Evolutionary conservation across 192 early-diverging fungal genomes (phyloP).

Genomic region (Backusella tarrabulga): DNA sequence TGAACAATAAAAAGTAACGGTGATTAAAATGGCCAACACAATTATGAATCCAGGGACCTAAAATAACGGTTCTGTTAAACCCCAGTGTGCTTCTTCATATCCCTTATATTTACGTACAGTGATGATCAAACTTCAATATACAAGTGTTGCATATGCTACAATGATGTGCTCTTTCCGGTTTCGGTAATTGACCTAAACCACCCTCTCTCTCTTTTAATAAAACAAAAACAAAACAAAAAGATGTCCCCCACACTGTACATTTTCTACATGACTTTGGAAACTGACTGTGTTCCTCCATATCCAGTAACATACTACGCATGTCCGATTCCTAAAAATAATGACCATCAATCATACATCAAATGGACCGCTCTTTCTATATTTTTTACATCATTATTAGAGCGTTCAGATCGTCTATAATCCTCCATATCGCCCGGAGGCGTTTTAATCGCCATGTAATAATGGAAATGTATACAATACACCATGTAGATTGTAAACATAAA

Average conservation of each 20-base stretch:
- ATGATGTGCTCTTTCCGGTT: conserved; percentile 80
- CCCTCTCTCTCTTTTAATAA: background rate
- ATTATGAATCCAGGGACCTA: conserved; percentile 78
- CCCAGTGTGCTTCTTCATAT: no score
- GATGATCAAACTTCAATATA: conserved; percentile 79
- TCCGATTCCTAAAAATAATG: conserved; percentile 27
- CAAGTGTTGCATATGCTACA: conserved; percentile 74
- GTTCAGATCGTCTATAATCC: background rate
- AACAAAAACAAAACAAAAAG: background rate
- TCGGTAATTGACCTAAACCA: conserved; percentile 55
- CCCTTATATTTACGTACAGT: conserved; percentile 26
- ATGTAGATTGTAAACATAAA: conserved; percentile 45
- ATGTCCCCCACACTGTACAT: conserved; percentile 15
- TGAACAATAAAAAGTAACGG: conserved; percentile 72
- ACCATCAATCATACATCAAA: background rate
- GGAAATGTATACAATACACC: conserved; percentile 50
- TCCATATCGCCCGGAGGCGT: conserved; percentile 46
- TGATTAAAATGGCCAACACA: conserved; percentile 79
- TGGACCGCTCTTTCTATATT: background rate
- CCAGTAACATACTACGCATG: conserved; percentile 42
- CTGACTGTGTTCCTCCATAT: conserved; percentile 47
- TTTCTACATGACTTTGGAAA: conserved; percentile 39
- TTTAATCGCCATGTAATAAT: conserved; percentile 57
- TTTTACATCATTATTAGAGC: background rate
- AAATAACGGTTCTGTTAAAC: background rate